Conservation (phyloP, 805 yeast genomes). For the Sugiyamaella marilandica region DNA sequence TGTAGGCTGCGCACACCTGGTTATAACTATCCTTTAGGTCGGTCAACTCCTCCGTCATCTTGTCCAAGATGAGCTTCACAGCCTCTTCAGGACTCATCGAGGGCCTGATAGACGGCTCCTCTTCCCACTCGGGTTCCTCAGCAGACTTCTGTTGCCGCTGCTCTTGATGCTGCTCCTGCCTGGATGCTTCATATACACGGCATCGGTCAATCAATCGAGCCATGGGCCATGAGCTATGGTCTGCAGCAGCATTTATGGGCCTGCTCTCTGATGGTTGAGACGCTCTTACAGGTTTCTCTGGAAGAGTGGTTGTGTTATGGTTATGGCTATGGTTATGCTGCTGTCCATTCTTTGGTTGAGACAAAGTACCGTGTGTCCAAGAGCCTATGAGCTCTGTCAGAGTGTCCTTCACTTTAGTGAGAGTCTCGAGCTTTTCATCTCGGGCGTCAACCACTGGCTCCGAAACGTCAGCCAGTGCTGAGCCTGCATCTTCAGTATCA, state of each 20-base stretch:
- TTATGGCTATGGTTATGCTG: too few relatives aligned
- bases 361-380: too few relatives aligned
- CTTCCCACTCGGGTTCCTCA: constrained; percentile 12
- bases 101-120: constrained; percentile 16
- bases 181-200: neutral
- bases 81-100: constrained; percentile 20
- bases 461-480: neutral
- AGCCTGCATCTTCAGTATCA: neutral
- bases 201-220: constrained; percentile 3
- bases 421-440: neutral
- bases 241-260: too few relatives aligned
- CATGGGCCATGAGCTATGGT: too few relatives aligned
- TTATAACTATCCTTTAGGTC: constrained; percentile 10
- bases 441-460: neutral
- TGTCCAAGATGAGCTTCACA: constrained; percentile 15
- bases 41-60: constrained; percentile 14
- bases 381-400: too few relatives aligned
- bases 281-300: too few relatives aligned
- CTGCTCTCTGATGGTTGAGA: too few relatives aligned
- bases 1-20: constrained; percentile 12
- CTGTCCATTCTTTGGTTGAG: too few relatives aligned
- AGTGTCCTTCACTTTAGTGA: neutral
- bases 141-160: neutral
- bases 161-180: neutral
- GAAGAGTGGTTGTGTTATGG: too few relatives aligned